Evolutionary conservation across 352 stramenopile genomes (phyloP).

Genomic region (Phytophthora fragariaefolia): DNA sequence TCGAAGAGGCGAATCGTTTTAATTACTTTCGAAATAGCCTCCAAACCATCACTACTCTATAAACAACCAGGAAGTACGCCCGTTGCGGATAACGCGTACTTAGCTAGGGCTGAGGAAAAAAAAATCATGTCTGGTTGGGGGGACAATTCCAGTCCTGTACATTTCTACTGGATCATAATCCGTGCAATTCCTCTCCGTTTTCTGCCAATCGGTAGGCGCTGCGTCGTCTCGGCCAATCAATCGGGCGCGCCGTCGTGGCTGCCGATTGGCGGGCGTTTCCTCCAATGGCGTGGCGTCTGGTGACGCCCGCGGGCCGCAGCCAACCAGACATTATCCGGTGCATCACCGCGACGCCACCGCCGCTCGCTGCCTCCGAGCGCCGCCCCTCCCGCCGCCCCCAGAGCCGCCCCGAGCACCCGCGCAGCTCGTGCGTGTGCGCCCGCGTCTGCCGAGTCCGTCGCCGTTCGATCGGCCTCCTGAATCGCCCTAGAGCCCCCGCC

Average conservation of each 20-base stretch:
- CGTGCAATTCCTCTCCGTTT: too few relatives aligned
- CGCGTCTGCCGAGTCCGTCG: not conserved
- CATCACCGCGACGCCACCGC: slow-evolving; percentile 4
- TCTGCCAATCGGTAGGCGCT: too few relatives aligned
- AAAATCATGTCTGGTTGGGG: too few relatives aligned
- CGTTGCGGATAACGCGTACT: too few relatives aligned
- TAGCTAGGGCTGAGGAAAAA: too few relatives aligned
- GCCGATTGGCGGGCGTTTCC: slow-evolving; percentile 16
- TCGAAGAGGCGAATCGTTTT: too few relatives aligned
- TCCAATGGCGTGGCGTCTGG: slow-evolving; percentile 12
- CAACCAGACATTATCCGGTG: slow-evolving; percentile 33
- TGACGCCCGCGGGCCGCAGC: not conserved
- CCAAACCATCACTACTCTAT: too few relatives aligned
- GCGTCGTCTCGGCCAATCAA: slow-evolving; percentile 19
- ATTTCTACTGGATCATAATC: too few relatives aligned
- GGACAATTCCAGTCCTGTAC: too few relatives aligned
- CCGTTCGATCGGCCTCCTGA: not conserved
- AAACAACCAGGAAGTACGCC: too few relatives aligned
- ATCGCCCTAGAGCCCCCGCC: slow-evolving; percentile 1
- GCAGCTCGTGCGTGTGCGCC: slow-evolving; percentile 40
- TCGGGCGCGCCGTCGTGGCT: not conserved
- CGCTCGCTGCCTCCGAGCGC: not conserved
- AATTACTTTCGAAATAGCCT: too few relatives aligned
- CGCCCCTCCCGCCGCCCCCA: slow-evolving; percentile 9
- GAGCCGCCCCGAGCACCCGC: slow-evolving; percentile 23